These are phyloP conservation scores for Acephala macrosclerotiorum DNA, from an alignment of 2,329 filamentous ascomycete species.

Conservation along the genomic window DNA sequence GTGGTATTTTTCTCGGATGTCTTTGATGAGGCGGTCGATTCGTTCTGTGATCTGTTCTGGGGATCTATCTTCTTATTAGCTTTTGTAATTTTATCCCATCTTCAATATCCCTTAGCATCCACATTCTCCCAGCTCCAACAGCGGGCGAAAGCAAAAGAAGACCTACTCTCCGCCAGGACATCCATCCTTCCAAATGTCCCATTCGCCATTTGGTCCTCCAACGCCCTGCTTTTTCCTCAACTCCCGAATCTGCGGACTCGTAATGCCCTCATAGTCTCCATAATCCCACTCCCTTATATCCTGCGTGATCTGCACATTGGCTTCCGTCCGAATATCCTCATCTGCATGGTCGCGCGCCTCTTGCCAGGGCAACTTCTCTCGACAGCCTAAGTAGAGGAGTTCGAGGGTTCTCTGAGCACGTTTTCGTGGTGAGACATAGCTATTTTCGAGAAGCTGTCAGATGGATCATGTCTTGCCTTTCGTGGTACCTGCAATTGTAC, in stretches of 20 bases:
- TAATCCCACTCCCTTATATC: slow-evolving; percentile 80
- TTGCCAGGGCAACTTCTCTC: slow-evolving; percentile 76
- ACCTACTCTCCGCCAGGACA: slow-evolving; percentile 84
- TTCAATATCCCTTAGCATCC: too few species aligned
- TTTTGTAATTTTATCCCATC: neutral
- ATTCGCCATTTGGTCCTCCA: slow-evolving; percentile 53
- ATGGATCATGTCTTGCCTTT: neutral
- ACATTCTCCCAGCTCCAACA: neutral
- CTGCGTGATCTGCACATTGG: slow-evolving; percentile 71
- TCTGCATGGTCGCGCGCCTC: slow-evolving; percentile 50
- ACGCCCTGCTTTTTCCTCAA: slow-evolving; percentile 63
- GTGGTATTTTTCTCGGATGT: slow-evolving; percentile 72
- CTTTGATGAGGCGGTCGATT: slow-evolving; percentile 77
- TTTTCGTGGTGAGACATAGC: slow-evolving; percentile 85
- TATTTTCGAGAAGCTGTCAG: slow-evolving; percentile 40
- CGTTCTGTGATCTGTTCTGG: slow-evolving; percentile 74
- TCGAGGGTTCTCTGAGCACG: slow-evolving; percentile 92
- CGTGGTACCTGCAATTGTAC: neutral
- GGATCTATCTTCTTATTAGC: slow-evolving; percentile 25
- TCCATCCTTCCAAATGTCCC: slow-evolving; percentile 92
- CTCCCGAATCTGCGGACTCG: slow-evolving; percentile 71
- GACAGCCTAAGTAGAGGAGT: slow-evolving; percentile 77
- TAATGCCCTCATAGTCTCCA: slow-evolving; percentile 85
- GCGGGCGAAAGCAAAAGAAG: neutral
- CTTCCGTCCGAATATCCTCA: slow-evolving; percentile 57